These are phyloP conservation scores for Rhodotorula graminis DNA, from an alignment of 768 basidiomycete genomes.

Conservation along the genomic window DNA sequence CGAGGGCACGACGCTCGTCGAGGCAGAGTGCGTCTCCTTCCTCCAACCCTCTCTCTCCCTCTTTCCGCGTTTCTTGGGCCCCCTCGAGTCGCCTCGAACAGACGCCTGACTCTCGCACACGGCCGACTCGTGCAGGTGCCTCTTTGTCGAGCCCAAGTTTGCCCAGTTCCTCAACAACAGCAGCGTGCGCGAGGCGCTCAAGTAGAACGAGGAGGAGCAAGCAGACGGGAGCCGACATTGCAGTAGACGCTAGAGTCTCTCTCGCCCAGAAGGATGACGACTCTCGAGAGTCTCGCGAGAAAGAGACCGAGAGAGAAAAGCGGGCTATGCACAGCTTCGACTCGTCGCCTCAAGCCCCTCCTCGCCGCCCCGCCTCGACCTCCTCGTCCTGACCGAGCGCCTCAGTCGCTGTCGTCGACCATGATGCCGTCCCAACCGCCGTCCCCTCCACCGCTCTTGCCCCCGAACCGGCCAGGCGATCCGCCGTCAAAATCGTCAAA, in stretches of 20 bases:
- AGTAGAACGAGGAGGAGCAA: conserved; percentile 6
- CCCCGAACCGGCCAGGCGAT: neutral
- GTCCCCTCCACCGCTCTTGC: neutral
- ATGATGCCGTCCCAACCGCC: neutral
- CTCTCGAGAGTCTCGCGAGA: no score
- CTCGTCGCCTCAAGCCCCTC: no score
- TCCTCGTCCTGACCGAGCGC: neutral
- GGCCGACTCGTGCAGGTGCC: conserved; percentile 52
- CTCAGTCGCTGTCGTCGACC: neutral
- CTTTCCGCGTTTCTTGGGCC: no score
- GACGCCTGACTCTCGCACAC: neutral
- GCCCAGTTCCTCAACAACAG: conserved; percentile 59
- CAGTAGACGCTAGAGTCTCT: no score
- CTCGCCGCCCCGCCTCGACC: neutral
- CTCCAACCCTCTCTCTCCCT: neutral
- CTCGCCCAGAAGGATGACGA: no score
- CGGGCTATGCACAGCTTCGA: no score
- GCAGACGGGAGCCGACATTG: no score
- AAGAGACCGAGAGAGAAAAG: no score
- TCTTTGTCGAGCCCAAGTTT: conserved; percentile 85
- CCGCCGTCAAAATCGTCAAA: conserved; percentile 16
- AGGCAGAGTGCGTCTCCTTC: conserved; percentile 59
- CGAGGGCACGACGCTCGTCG: conserved; percentile 73
- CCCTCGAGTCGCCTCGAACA: no score
- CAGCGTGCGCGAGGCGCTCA: conserved; percentile 49